Evolutionary conservation across 164 flowering plant genomes (phyloP).

Genomic region (grape (Vitis vinifera)): DNA sequence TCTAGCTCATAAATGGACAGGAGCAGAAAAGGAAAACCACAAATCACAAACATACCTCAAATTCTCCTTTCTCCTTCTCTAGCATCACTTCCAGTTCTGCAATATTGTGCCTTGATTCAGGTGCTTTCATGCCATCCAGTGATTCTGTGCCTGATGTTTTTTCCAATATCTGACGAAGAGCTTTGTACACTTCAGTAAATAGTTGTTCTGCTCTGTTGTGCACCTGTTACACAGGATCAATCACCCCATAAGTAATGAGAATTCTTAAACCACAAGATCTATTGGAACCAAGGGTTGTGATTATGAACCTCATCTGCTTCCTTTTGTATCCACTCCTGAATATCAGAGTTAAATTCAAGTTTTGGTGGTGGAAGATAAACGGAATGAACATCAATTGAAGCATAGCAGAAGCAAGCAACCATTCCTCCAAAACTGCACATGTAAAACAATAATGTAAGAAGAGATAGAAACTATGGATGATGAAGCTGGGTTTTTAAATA

Average conservation of each 20-base stretch:
- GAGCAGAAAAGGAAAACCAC: neutral
- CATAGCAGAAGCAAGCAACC: slow-evolving; percentile 95
- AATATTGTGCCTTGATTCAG: slow-evolving; percentile 42
- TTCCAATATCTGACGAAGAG: too few species aligned
- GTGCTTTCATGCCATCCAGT: slow-evolving; percentile 24
- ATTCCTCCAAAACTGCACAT: slow-evolving; percentile 73
- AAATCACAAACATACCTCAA: slow-evolving; percentile 45
- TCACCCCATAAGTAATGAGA: slow-evolving; percentile 2
- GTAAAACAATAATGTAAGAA: neutral
- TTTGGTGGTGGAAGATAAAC: slow-evolving; percentile 75
- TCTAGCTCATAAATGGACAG: neutral
- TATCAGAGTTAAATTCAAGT: slow-evolving; percentile 61
- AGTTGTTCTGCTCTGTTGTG: slow-evolving; percentile 42
- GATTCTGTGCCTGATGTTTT: slow-evolving; percentile 14
- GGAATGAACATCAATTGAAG: slow-evolving; percentile 78
- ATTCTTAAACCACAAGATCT: neutral
- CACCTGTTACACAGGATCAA: slow-evolving; percentile 42
- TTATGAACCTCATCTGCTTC: slow-evolving; percentile 66
- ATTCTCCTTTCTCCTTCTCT: slow-evolving; percentile 56
- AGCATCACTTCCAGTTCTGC: slow-evolving; percentile 54
- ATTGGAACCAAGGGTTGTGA: neutral
- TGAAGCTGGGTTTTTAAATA: too few species aligned
- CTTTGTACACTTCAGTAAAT: slow-evolving; percentile 19
- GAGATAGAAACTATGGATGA: too few species aligned
- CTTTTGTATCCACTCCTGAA: slow-evolving; percentile 67